A percentile compares a stretch with the other conserved stretches of the same genome.
Conservation (phyloP, 805 yeast species). For the Candida lessepsii region DNA sequence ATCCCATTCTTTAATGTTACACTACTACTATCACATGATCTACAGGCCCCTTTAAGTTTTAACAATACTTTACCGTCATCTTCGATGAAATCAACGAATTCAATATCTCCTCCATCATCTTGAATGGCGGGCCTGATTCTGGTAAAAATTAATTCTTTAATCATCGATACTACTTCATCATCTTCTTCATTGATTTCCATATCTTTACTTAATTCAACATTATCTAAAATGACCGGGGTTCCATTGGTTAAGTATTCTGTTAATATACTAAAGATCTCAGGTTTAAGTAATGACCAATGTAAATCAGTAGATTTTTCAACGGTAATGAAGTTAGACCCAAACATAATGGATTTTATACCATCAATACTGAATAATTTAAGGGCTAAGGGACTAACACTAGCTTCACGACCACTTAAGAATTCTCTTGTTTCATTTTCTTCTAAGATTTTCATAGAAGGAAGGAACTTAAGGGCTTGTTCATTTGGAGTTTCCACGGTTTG, state of each 20-base stretch:
- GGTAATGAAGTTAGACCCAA: slow-evolving; percentile 82
- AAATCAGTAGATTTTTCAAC: slow-evolving; percentile 61
- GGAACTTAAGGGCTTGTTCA: slow-evolving; percentile 78
- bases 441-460: slow-evolving; percentile 71
- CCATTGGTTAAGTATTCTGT: slow-evolving; percentile 58
- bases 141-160: slow-evolving; percentile 67
- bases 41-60: slow-evolving; percentile 66
- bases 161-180: slow-evolving; percentile 64
- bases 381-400: slow-evolving; percentile 73
- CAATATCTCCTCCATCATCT: slow-evolving; percentile 76
- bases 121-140: slow-evolving; percentile 72
- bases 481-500: slow-evolving; percentile 87
- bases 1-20: slow-evolving; percentile 68
- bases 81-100: slow-evolving; percentile 56
- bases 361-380: slow-evolving; percentile 70
- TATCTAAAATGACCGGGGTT: slow-evolving; percentile 48
- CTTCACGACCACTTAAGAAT: slow-evolving; percentile 72
- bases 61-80: slow-evolving; percentile 57
- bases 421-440: slow-evolving; percentile 67
- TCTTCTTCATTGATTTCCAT: slow-evolving; percentile 56
- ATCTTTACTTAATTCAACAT: slow-evolving; percentile 29
- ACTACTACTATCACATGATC: slow-evolving; percentile 67
- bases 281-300: slow-evolving; percentile 61
- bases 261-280: slow-evolving; percentile 60
- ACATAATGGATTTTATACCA: slow-evolving; percentile 73